Evolutionary conservation across 768 basidiomycete genomes (phyloP).

Genomic region (Cubamyces sp.): DNA sequence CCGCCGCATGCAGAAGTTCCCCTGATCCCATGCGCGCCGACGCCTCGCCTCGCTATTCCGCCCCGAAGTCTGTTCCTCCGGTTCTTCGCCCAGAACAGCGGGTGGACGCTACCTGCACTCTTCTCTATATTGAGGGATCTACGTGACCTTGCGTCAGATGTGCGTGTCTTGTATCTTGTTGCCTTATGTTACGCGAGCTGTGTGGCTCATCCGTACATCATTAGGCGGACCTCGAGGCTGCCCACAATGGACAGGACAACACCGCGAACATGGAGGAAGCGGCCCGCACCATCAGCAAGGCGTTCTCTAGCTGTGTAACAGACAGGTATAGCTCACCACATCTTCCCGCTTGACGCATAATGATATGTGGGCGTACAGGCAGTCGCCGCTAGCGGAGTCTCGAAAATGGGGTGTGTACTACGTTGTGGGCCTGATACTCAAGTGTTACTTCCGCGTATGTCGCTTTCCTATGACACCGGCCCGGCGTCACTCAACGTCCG

Average conservation of each 20-base stretch:
- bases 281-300: slow-evolving; percentile 84
- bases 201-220: not conserved
- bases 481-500: not conserved
- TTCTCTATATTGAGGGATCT: slow-evolving; percentile 84
- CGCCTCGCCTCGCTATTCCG: not conserved
- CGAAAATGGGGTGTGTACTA: slow-evolving; percentile 94
- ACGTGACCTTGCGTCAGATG: slow-evolving; percentile 85
- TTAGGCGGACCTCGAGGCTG: slow-evolving; percentile 65
- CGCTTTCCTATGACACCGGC: not conserved
- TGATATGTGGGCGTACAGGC: slow-evolving; percentile 41
- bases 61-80: slow-evolving; percentile 66
- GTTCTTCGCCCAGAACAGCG: slow-evolving; percentile 78
- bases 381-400: slow-evolving; percentile 71
- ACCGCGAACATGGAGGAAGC: slow-evolving; percentile 77
- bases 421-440: slow-evolving; percentile 87
- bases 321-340: slow-evolving; percentile 57
- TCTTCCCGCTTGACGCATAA: not conserved
- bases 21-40: slow-evolving; percentile 6
- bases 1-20: slow-evolving; percentile 14
- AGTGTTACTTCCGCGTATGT: slow-evolving; percentile 91
- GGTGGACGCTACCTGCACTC: slow-evolving; percentile 85
- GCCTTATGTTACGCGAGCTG: not conserved
- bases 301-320: slow-evolving; percentile 86
- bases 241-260: slow-evolving; percentile 30
- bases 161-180: slow-evolving; percentile 36